phyloP scores from a whole-genome alignment of 208 protist genomes.

The Crithidia sp. region DNA sequence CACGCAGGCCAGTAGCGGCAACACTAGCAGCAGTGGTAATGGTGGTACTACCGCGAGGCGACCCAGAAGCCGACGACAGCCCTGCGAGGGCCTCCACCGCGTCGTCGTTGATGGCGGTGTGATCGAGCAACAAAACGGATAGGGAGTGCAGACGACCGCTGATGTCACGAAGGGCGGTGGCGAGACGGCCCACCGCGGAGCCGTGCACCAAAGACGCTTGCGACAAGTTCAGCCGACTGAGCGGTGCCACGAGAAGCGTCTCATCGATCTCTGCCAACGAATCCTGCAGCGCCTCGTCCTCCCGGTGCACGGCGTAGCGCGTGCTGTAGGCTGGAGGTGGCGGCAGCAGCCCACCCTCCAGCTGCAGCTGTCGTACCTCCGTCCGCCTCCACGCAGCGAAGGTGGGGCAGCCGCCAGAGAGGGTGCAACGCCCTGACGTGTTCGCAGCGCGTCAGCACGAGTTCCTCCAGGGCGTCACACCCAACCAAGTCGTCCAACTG shows the following conservation, averaged over 20 bases:
- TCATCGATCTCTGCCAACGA: neutral
- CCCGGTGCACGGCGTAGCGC: too few species aligned
- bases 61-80: neutral
- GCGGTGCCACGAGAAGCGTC: slow-evolving; percentile 3
- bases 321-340: too few species aligned
- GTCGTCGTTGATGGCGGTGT: slow-evolving; percentile 16
- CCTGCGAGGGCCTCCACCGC: slow-evolving; percentile 16
- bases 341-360: slow-evolving; percentile 7
- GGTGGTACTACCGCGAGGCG: neutral
- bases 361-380: slow-evolving; percentile 11
- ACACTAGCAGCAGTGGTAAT: neutral
- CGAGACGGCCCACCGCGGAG: slow-evolving; percentile 15
- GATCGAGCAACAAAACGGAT: slow-evolving; percentile 17
- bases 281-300: too few species aligned
- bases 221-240: slow-evolving; percentile 20
- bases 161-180: slow-evolving; percentile 1
- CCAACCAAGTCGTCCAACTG: slow-evolving; percentile 3
- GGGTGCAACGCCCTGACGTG: slow-evolving; percentile 13
- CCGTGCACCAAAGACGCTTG: slow-evolving; percentile 18
- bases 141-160: slow-evolving; percentile 3
- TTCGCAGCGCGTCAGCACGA: slow-evolving; percentile 23
- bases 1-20: slow-evolving; percentile 9
- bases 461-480: slow-evolving; percentile 25
- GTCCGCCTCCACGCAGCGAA: slow-evolving; percentile 29
- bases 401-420: slow-evolving; percentile 26